These are phyloP conservation scores for Cucurbita ficifolia DNA, from an alignment of 306 rosid genomes.

Conservation along the genomic window DNA sequence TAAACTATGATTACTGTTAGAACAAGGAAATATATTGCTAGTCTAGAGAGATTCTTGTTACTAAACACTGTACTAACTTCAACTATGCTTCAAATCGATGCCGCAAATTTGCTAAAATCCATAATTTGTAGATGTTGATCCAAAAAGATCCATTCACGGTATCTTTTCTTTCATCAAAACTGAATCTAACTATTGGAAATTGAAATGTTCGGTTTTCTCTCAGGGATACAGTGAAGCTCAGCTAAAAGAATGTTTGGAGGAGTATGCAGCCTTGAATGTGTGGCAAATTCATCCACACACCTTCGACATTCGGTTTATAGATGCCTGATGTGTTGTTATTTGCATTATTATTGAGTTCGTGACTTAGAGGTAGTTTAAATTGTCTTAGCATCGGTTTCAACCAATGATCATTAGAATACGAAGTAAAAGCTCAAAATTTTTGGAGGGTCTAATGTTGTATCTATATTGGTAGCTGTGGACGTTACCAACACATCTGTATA, in stretches of 20 bases:
- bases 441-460: neutral
- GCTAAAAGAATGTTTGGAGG: slow-evolving; percentile 87
- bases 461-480: slow-evolving; percentile 1
- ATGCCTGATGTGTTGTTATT: slow-evolving; percentile 32
- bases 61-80: neutral
- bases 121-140: neutral
- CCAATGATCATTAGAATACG: neutral
- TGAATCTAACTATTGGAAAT: neutral
- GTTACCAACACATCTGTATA: neutral
- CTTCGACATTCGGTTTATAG: slow-evolving; percentile 83
- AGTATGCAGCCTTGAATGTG: slow-evolving; percentile 89
- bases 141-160: neutral
- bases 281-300: slow-evolving; percentile 96
- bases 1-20: neutral
- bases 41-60: neutral
- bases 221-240: slow-evolving; percentile 99
- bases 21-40: neutral
- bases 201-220: slow-evolving; percentile 8
- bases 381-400: neutral
- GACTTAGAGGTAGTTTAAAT: neutral
- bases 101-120: neutral
- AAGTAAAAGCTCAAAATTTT: neutral
- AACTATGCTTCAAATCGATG: neutral
- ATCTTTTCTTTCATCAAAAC: neutral
- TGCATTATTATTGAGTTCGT: neutral